These are phyloP conservation scores for Mycosarcoma maydis DNA, from an alignment of 1,284 basidiomycete species.

Conservation along the genomic window DNA sequence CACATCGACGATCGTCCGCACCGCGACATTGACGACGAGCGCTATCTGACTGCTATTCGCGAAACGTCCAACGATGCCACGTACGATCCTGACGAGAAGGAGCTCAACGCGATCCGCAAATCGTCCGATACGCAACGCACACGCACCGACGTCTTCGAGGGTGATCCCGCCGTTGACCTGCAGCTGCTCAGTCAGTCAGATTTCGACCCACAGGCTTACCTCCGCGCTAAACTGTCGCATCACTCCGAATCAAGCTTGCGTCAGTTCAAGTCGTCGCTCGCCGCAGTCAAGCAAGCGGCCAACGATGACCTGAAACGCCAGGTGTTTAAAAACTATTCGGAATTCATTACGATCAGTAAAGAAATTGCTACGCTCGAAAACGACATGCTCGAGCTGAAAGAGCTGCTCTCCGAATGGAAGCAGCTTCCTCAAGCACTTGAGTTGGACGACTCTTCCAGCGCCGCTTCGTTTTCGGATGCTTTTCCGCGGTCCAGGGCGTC, in stretches of 20 bases:
- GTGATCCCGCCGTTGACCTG: conserved; percentile 53
- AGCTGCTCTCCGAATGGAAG: conserved; percentile 89
- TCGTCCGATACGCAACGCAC: conserved; percentile 21
- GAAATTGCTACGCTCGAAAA: conserved; percentile 96
- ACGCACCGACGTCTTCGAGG: conserved; percentile 33
- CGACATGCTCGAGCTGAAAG: conserved; percentile 96
- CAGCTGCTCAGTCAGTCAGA: conserved; percentile 52
- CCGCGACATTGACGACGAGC: conserved; percentile 4
- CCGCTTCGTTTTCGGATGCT: conserved; percentile 16
- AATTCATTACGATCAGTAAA: conserved; percentile 95
- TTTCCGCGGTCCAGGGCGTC: conserved; percentile 11
- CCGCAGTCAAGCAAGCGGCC: conserved; percentile 47
- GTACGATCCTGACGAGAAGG: conserved; percentile 27
- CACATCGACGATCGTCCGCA: conserved; percentile 27
- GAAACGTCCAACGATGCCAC: conserved; percentile 32
- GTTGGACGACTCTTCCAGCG: conserved; percentile 46
- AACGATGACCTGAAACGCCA: conserved; percentile 58
- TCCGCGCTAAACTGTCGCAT: conserved; percentile 54
- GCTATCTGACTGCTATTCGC: conserved; percentile 28
- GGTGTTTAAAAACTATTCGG: conserved; percentile 75
- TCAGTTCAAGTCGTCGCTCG: conserved; percentile 40
- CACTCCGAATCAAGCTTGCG: conserved; percentile 54
- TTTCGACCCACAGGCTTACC: conserved; percentile 62
- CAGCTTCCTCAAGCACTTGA: conserved; percentile 59
- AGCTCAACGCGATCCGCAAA: conserved; percentile 27